phyloP scores from a whole-genome alignment of 2,329 filamentous ascomycete species.

The Zalaria obscura region DNA sequence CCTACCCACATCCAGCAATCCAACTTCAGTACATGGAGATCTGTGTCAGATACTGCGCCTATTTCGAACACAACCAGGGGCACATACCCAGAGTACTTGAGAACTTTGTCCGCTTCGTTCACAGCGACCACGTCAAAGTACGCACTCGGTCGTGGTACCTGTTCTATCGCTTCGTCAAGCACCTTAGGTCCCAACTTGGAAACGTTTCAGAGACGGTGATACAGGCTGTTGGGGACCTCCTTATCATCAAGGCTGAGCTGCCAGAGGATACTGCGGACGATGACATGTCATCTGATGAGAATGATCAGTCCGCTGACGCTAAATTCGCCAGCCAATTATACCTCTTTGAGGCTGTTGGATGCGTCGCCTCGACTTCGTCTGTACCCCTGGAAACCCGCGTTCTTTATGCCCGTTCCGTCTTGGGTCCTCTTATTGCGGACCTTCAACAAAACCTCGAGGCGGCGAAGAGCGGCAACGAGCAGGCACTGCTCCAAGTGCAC shows the following conservation, averaged over 20 bases:
- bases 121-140: slow-evolving; percentile 76
- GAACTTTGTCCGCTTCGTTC: slow-evolving; percentile 79
- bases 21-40: slow-evolving; percentile 98
- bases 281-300: slow-evolving; percentile 90
- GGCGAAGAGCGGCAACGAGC: slow-evolving; percentile 68
- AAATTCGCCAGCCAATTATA: slow-evolving; percentile 85
- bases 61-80: slow-evolving; percentile 74
- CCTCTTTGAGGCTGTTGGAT: slow-evolving; percentile 88
- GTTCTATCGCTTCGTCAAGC: slow-evolving; percentile 84
- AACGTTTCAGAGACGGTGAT: slow-evolving; percentile 87
- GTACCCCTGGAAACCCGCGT: slow-evolving; percentile 77
- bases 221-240: slow-evolving; percentile 72
- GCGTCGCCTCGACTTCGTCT: slow-evolving; percentile 67
- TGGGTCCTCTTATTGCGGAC: slow-evolving; percentile 80
- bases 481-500: slow-evolving; percentile 77
- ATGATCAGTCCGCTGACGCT: slow-evolving; percentile 77
- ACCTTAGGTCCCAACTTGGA: slow-evolving; percentile 68
- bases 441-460: slow-evolving; percentile 65
- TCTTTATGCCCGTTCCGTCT: slow-evolving; percentile 71
- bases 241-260: slow-evolving; percentile 82
- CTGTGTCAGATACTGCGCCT: slow-evolving; percentile 81
- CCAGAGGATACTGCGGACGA: slow-evolving; percentile 66
- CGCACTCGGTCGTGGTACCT: slow-evolving; percentile 92
- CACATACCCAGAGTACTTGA: slow-evolving; percentile 80
- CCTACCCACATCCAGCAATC: slow-evolving; percentile 78